Conservation (phyloP, 768 basidiomycete species). For the Lentinula detonsa region DNA sequence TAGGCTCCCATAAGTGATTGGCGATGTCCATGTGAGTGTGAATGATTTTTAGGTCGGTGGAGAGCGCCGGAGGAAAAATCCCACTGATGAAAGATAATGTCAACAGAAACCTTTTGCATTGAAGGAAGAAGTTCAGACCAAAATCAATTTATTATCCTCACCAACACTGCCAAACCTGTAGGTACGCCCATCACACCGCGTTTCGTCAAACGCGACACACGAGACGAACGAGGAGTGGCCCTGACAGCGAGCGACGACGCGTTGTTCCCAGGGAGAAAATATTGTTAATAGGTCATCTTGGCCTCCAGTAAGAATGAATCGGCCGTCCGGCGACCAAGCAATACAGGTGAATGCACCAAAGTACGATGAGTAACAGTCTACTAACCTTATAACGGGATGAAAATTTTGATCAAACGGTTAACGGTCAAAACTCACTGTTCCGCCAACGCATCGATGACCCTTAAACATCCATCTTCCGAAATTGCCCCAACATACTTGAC, state of each 20-base stretch:
- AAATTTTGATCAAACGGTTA: neutral
- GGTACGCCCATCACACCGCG: constrained; percentile 75
- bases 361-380: constrained; percentile 92
- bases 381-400: constrained; percentile 38
- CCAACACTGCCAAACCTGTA: constrained; percentile 96
- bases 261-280: constrained; percentile 90
- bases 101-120: neutral
- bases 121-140: constrained; percentile 45
- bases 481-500: constrained; percentile 86
- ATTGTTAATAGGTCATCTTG: constrained; percentile 96
- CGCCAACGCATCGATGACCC: constrained; percentile 83
- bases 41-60: constrained; percentile 77
- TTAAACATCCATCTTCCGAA: constrained; percentile 86
- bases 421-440: constrained; percentile 60
- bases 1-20: constrained; percentile 51
- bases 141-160: constrained; percentile 91
- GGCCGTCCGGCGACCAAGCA: constrained; percentile 93
- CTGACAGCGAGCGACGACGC: constrained; percentile 92
- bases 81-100: constrained; percentile 49
- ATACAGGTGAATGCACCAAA: constrained; percentile 89
- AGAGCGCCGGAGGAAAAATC: constrained; percentile 88
- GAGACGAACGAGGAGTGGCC: constrained; percentile 96
- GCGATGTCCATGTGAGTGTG: constrained; percentile 58
- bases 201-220: constrained; percentile 84
- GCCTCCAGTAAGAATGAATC: constrained; percentile 91